Base-by-base conservation (phyloP, 805 yeast species). In the Candida lessepsii region DNA sequence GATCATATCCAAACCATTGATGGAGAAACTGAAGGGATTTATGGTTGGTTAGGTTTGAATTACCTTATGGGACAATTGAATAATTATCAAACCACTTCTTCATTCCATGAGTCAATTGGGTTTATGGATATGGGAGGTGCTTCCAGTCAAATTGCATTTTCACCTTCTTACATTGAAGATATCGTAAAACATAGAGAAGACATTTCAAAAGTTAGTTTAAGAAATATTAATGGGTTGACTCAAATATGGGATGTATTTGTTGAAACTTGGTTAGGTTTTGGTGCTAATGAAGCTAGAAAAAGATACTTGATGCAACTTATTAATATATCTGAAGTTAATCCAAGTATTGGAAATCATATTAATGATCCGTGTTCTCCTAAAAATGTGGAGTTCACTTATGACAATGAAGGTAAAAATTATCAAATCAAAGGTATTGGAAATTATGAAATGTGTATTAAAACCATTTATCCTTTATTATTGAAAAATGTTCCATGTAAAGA, bases 71-170 rank as follows among this genome's bases (percentile, higher is more conserved):
- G 86, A 1, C 76, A 76, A 44, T 67, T 86, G 35, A 71, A 81
- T 45, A 58, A 73, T 39, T 76, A 72, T 50, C 70, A 71, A 26
- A 49, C 63, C 5, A 40, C 47, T 2, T 58, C 56, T 9, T 56
- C 60, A 2, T 49, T 35, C 3, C 84, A 76, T 51, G 61, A 62
- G n/a, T 80, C 96, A 0, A 82, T 76, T 48, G 99, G 99, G 4
- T 91, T 93, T 52, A 84, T 93, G 91, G 99, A 93, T 60, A 93
- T 93, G 99, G 99, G 99, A 11, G 99, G 99, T 10, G 99, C 99
- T 0, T 88, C 96, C 2, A 88, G 96, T 0, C 99, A 93, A 57
- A 78, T 93, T 16, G 96, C 98, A 7, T 93, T 90, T 71, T 89
- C 86, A 7, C 97, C 97, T 0, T 74, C 80, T 3, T 71, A 74